Base-by-base conservation (phyloP, 2,329 filamentous ascomycete species). In the Kalaharituber pfeilii region DNA sequence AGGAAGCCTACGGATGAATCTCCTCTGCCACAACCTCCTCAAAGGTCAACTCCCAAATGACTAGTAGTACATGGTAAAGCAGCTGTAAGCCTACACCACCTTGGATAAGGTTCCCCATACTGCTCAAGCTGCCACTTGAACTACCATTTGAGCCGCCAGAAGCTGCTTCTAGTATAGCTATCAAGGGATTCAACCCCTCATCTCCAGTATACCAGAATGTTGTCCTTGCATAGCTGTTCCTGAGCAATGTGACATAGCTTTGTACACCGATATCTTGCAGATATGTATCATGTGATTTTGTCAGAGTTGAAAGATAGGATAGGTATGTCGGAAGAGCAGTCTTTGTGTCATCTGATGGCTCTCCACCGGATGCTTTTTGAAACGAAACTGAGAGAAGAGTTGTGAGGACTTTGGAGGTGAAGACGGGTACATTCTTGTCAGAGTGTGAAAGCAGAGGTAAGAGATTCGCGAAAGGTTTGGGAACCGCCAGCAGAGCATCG, bases 41-140 rank as follows among this genome's bases (percentile, higher is more conserved):
- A 62, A 98, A 98, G 66, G 87, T 94, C 62, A 98, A 74, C 72
- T 96, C 88, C 91, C 91, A 98, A 56, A 98, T 72, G 11, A 94
- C 88, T 51, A 98, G 75, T 22, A 98, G 76, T 15, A 95, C 84
- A 65, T 95, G 86, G 67, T 98, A 98, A 39, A 98, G 76, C 39
- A 96, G 76, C 68, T 98, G 91, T 39, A 98, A 73, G 1, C 87
- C 86, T 56, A 98, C 86, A 7, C 87, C 87, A 50, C 87, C 86
- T 55, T 87, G 82, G 33, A 67, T 66, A 25, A 73, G 73, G 59
- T 71, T 75, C 62, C 74, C 70, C 11, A 76, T 67, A 50, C 75
- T 73, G 11, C 57, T 67, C 51, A 76, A 75, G 72, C 86, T 79
- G 50, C 73, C 78, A 59, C 84, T 84, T 63, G 79, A n/a, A 30